Evolutionary conservation across 176 grass and related monocot genomes (phyloP).

Genomic region (Oryza meridionalis): DNA sequence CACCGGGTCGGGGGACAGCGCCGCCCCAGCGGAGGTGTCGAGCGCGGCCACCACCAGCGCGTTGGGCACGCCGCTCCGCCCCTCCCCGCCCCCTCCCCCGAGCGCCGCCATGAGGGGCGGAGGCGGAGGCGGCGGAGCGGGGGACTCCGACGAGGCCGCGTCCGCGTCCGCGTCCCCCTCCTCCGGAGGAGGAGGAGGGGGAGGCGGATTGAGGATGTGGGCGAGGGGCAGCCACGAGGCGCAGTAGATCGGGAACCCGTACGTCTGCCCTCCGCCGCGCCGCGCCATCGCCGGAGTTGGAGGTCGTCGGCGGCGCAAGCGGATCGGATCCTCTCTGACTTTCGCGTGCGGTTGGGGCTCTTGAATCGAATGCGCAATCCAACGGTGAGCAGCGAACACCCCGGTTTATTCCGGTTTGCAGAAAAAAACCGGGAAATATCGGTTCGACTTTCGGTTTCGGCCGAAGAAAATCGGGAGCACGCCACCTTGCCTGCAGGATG

Average conservation of each 20-base stretch:
- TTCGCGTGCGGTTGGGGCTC: too few relatives aligned
- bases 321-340: too few relatives aligned
- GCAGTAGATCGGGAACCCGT: constrained; percentile 96
- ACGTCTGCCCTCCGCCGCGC: constrained; percentile 60
- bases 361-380: too few relatives aligned
- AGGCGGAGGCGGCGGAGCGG: background rate
- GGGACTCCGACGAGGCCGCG: too few relatives aligned
- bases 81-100: constrained; percentile 80
- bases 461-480: too few relatives aligned
- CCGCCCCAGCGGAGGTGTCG: constrained; percentile 5
- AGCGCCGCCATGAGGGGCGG: constrained; percentile 49
- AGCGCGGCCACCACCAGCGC: constrained; percentile 64
- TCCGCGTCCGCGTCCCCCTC: too few relatives aligned
- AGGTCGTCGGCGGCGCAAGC: too few relatives aligned
- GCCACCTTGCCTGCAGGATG: too few relatives aligned
- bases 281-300: constrained; percentile 33
- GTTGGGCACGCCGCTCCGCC: constrained; percentile 83
- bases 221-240: constrained; percentile 75
- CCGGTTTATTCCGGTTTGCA: too few relatives aligned
- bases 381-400: too few relatives aligned
- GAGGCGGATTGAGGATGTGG: constrained; percentile 50
- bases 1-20: constrained; percentile 66
- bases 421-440: too few relatives aligned
- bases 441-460: too few relatives aligned
- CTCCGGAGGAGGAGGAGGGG: background rate